Evolutionary conservation across 208 protist species (phyloP).

Genomic region (Phytomonas sp.): DNA sequence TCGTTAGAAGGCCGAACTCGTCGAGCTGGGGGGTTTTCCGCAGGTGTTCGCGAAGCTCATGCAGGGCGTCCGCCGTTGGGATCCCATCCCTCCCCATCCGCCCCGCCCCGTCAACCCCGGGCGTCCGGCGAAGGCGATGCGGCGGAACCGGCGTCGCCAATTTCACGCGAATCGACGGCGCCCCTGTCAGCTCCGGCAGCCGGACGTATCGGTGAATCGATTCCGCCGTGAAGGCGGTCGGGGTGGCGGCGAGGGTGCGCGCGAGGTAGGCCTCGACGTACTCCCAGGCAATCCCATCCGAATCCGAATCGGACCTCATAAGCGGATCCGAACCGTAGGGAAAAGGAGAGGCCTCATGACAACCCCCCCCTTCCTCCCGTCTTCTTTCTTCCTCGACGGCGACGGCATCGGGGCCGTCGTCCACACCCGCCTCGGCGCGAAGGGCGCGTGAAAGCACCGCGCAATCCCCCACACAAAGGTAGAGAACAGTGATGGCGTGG

Average conservation of each 20-base stretch:
- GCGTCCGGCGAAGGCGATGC: background rate
- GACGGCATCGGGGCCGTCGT: conserved; percentile 1
- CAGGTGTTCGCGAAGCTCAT: conserved; percentile 29
- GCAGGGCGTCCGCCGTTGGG: conserved; percentile 31
- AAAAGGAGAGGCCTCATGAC: background rate
- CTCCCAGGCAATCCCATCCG: conserved; percentile 17
- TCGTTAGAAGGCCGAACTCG: conserved; percentile 36
- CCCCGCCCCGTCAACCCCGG: background rate
- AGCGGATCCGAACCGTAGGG: conserved; percentile 3
- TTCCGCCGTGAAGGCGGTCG: conserved; percentile 21
- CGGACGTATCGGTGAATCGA: conserved; percentile 25
- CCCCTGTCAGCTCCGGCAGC: conserved; percentile 23
- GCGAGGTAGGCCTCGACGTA: conserved; percentile 30
- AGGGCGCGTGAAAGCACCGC: conserved; percentile 23
- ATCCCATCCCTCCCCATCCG: background rate
- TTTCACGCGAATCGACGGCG: conserved; percentile 34
- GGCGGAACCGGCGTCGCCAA: conserved; percentile 24
- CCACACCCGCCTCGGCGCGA: conserved; percentile 1
- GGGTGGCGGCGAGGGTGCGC: conserved; percentile 13
- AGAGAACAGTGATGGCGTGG: conserved; percentile 56
- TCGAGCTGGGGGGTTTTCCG: conserved; percentile 22
- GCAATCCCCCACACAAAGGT: conserved; percentile 48
- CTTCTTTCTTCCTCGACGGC: background rate
- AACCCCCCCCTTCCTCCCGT: background rate
- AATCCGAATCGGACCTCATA: background rate